phyloP scores from a whole-genome alignment of 805 yeast species.

The Candida silvatica region DNA sequence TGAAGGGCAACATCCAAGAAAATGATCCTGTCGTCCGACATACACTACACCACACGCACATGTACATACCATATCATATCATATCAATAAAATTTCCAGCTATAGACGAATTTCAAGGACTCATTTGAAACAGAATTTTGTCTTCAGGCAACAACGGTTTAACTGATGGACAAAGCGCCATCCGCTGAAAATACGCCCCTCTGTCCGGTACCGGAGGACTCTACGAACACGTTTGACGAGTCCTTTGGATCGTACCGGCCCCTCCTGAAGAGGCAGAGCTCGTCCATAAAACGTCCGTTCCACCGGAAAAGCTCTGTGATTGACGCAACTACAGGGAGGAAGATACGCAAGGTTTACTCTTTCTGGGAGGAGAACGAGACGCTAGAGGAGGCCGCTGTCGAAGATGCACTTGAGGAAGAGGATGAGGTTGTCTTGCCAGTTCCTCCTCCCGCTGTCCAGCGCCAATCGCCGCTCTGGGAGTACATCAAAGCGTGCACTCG shows the following conservation, averaged over 20 bases:
- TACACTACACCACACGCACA: too few relatives aligned
- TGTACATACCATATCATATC: too few relatives aligned
- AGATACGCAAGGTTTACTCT: conserved; percentile 21
- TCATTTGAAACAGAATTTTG: too few relatives aligned
- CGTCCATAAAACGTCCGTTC: neutral
- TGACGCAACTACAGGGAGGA: conserved; percentile 36
- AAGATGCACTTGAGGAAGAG: neutral
- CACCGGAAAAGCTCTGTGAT: conserved; percentile 30
- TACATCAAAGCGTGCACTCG: too few relatives aligned
- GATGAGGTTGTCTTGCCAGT: too few relatives aligned
- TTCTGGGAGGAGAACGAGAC: conserved; percentile 14
- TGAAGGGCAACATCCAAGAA: too few relatives aligned
- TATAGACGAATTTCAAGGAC: neutral
- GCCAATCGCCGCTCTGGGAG: too few relatives aligned
- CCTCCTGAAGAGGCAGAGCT: neutral
- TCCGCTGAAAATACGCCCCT: neutral
- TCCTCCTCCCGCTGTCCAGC: too few relatives aligned
- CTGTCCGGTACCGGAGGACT: neutral
- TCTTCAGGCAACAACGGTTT: neutral
- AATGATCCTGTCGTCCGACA: too few relatives aligned
- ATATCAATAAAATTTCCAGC: too few relatives aligned
- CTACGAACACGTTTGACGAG: neutral
- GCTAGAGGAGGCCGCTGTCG: too few relatives aligned
- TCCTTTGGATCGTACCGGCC: neutral
- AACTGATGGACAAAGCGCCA: neutral